Base-by-base conservation (phyloP, 2,329 filamentous ascomycete species). In the Trichoderma endophyticum region DNA sequence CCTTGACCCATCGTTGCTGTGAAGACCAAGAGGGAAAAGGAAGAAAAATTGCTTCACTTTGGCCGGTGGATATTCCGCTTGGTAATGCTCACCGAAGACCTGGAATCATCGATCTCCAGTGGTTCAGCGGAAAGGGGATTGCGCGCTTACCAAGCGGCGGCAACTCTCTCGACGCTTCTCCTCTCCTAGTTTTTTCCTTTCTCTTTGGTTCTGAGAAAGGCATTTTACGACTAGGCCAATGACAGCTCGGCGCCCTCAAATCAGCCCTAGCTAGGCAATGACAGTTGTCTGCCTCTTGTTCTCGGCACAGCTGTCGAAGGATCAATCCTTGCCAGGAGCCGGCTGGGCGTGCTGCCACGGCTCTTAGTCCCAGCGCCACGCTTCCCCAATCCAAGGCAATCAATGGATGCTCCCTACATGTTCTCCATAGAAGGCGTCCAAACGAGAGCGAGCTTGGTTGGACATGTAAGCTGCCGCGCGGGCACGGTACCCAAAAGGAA, bases 221-320 rank as follows among this genome's bases (percentile, higher is more conserved):
- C 32, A 1, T 59, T 68, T 60, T 68, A 60, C 65, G 26, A 68
- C 24, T 32, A 61, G 24, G 56, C 36, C 65, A 69, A 69, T 69
- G 36, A 61, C 54, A 59, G 36, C 65, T 51, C 56, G 8, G 28
- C 65, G 51, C 65, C 65, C 36, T 61, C 15, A 3, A 67, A 69
- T 69, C 65, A 69, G 65, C 65, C 65, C 65, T 69, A 60, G 56
- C 65, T 69, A 60, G 56, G 54, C 34, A 69, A 18, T 48, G 65
- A 60, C 65, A 61, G 56, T 14, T 39, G 64, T 28, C 54, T 61
- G 18, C 43, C 56, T 24, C 18, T 43, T 43, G 28, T 36, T 36
- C 28, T 56, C 43, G n/a, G 28, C 24, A 34, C 43, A 34, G 21
- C 59, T 24, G 65, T 43, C 8, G 12, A 43, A 39, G 54, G 51